A percentile compares a stretch with the other conserved stretches of the same genome.
Conservation (phyloP, 1,284 basidiomycete genomes). For the Pseudozyma thailandica region DNA sequence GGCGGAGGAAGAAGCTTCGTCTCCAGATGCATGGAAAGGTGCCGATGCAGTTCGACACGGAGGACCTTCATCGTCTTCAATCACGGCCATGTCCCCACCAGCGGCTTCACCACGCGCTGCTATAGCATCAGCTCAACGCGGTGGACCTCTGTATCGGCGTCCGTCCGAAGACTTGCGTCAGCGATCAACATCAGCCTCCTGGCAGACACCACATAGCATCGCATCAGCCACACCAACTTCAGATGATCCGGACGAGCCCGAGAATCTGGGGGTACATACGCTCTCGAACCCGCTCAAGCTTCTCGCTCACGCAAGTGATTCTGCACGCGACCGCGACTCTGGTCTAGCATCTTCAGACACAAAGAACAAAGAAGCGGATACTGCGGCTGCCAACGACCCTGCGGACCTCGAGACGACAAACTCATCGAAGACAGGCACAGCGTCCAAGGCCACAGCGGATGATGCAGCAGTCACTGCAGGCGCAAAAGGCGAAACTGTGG, state of each 20-base stretch:
- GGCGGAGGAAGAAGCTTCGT: slow-evolving; percentile 11
- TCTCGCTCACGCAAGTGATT: slow-evolving; percentile 46
- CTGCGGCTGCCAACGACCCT: not conserved
- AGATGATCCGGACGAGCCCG: slow-evolving; percentile 46
- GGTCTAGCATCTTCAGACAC: slow-evolving; percentile 16
- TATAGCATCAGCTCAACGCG: not conserved
- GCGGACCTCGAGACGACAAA: not conserved
- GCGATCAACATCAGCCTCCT: slow-evolving; percentile 24
- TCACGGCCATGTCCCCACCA: slow-evolving; percentile 33
- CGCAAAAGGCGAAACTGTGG: not conserved
- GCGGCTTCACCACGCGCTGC: slow-evolving; percentile 20
- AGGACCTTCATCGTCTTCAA: slow-evolving; percentile 9
- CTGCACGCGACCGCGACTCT: slow-evolving; percentile 37
- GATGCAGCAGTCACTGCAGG: not conserved
- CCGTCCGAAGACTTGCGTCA: slow-evolving; percentile 24
- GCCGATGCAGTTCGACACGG: slow-evolving; percentile 4
- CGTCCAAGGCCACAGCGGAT: not conserved
- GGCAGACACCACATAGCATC: slow-evolving; percentile 32
- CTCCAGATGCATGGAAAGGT: slow-evolving; percentile 17
- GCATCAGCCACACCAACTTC: slow-evolving; percentile 40
- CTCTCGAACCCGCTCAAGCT: slow-evolving; percentile 51
- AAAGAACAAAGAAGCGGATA: not conserved
- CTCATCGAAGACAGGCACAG: not conserved
- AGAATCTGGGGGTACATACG: slow-evolving; percentile 48
- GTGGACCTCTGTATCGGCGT: not conserved